Base-by-base conservation (phyloP, 2,329 filamentous ascomycete species). In the Xylariaceae sp. region DNA sequence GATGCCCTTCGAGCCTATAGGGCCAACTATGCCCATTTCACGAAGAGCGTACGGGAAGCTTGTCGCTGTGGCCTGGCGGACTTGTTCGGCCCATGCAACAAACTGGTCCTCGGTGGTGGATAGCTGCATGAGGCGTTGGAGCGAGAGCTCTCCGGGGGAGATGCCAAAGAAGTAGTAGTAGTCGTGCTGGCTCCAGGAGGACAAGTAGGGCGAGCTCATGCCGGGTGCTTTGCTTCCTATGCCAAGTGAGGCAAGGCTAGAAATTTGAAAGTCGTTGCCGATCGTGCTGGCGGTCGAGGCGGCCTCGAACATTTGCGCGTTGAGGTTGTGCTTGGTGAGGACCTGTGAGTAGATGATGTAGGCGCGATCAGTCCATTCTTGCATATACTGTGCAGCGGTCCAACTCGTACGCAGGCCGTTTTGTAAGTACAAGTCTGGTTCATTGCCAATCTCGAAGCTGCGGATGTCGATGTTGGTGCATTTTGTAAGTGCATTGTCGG, bases 121-220 rank as follows among this genome's bases (percentile, higher is more conserved):
- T 30, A 74, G 61, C 38, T 66, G 56, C 64, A 71, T 67, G 32
- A 75, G 63, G 28, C 63, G 57, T 45, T 67, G 55, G 6, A 74
- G 61, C 0, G 68, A 73, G 31, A 76, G 52, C 2, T 62, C 54
- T 39, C 63, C 65, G 1, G 53, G 54, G 4, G 71, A 69, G 4
- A 74, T 69, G 24, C 65, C 68, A 44, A 75, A 66, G 53, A 71
- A 74, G 50, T 74, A 74, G 52, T 69, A 73, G 57, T 75, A 76
- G 53, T 75, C 68, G 54, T 76, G 72, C 57, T 75, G 71, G 47
- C 74, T 75, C 71, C 71, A 75, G 19, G 58, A 60, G 13, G 40
- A 38, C 2, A 52, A 40, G 18, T 41, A 65, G 53, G 43, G 71
- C 54, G 47, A 63, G 67, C 15, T 41, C 35, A 18, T 48, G 28